A percentile compares a stretch with the other conserved stretches of the same genome.
These are phyloP conservation scores for Davidsoniella neocaledoniae DNA, from an alignment of 2,329 filamentous ascomycete species.

Conservation along the genomic window DNA sequence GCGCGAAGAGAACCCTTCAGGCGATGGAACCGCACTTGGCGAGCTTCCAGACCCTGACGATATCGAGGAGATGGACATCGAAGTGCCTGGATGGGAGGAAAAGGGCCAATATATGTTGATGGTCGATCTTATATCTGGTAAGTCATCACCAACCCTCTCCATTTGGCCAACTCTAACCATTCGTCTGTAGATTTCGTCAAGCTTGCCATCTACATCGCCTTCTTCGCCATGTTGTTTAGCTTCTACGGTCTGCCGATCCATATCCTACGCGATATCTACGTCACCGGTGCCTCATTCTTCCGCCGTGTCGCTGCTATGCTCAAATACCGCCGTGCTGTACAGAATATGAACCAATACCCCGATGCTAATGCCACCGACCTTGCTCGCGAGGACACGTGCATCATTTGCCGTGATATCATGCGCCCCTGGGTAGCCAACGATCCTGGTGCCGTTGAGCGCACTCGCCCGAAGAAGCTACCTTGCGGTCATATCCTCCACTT, in stretches of 20 bases:
- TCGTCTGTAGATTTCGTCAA: constrained; percentile 61
- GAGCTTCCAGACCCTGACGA: constrained; percentile 49
- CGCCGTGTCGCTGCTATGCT: constrained; percentile 80
- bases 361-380: constrained; percentile 84
- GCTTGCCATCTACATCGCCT: constrained; percentile 71
- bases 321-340: constrained; percentile 76
- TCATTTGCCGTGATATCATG: constrained; percentile 97
- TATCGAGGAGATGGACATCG: constrained; percentile 82
- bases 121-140: constrained; percentile 68
- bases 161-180: neutral
- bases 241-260: constrained; percentile 96
- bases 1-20: constrained; percentile 30
- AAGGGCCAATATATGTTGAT: constrained; percentile 88
- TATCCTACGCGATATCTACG: constrained; percentile 86
- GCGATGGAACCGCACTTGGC: constrained; percentile 20
- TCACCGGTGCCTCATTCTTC: constrained; percentile 81
- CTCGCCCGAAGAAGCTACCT: constrained; percentile 85
- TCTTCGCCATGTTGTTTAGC: constrained; percentile 81
- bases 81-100: constrained; percentile 89
- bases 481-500: constrained; percentile 94
- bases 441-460: constrained; percentile 61
- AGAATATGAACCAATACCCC: constrained; percentile 87
- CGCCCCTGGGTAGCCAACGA: constrained; percentile 47
- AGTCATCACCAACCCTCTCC: constrained; percentile 17
- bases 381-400: constrained; percentile 76